These are phyloP conservation scores for Calycina herbarum DNA, from an alignment of 2,329 filamentous ascomycete genomes.

Conservation along the genomic window DNA sequence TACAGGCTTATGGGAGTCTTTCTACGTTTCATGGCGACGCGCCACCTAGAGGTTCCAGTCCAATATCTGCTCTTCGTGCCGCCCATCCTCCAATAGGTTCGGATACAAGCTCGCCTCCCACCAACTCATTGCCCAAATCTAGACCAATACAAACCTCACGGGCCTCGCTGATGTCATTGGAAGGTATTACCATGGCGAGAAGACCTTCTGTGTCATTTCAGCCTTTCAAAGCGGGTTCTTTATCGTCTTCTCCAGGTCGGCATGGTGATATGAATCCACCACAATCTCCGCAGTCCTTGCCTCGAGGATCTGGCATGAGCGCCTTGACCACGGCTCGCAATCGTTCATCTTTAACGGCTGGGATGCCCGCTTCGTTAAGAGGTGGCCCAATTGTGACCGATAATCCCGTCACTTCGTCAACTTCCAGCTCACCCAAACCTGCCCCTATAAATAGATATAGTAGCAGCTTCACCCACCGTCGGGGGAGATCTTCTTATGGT, in stretches of 20 bases:
- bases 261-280: constrained; percentile 40
- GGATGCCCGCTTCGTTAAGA: constrained; percentile 72
- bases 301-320: constrained; percentile 49
- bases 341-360: constrained; percentile 70
- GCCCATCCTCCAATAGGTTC: constrained; percentile 59
- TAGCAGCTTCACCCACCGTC: constrained; percentile 89
- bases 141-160: constrained; percentile 36
- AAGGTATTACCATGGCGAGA: constrained; percentile 55
- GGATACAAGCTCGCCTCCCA: constrained; percentile 58
- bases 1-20: constrained; percentile 84
- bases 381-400: constrained; percentile 64
- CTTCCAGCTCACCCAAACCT: constrained; percentile 76
- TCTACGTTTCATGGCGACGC: constrained; percentile 87
- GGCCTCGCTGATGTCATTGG: constrained; percentile 44
- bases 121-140: constrained; percentile 47
- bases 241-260: constrained; percentile 80
- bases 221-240: constrained; percentile 91
- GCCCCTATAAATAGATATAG: constrained; percentile 80
- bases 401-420: constrained; percentile 61
- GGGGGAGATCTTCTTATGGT: constrained; percentile 74
- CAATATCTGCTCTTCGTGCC: constrained; percentile 78
- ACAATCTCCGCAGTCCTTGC: constrained; percentile 55
- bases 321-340: constrained; percentile 62
- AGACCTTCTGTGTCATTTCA: constrained; percentile 87
- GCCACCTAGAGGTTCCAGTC: constrained; percentile 76